Conservation (phyloP, 2,329 filamentous ascomycete species). For the Microdochium paspali region DNA sequence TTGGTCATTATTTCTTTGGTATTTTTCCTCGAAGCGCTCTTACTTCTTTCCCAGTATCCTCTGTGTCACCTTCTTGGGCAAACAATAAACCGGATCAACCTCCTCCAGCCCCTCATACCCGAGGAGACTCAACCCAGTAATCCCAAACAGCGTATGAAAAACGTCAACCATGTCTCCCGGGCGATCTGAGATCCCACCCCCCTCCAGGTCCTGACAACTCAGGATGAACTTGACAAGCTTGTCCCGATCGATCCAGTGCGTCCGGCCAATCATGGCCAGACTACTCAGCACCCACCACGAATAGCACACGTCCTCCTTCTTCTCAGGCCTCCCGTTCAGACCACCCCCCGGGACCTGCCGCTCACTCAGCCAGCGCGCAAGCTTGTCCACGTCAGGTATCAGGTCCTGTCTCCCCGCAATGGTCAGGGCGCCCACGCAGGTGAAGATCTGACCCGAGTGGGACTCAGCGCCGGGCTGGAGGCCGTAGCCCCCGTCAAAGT, state of each 20-base stretch:
- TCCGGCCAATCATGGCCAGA: conserved; percentile 74
- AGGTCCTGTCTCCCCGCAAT: conserved; percentile 77
- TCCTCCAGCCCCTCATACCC: conserved; percentile 66
- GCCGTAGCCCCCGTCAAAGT: conserved; percentile 92
- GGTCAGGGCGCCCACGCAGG: conserved; percentile 77
- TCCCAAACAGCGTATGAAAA: conserved; percentile 85
- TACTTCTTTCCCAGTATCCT: conserved; percentile 39
- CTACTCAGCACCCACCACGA: conserved; percentile 98
- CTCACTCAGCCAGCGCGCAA: conserved; percentile 88
- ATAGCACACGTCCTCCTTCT: conserved; percentile 94
- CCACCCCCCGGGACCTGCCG: conserved; percentile 81
- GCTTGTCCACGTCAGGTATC: conserved; percentile 65
- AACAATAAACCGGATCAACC: conserved; percentile 82
- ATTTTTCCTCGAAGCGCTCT: background rate
- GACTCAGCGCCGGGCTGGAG: conserved; percentile 85
- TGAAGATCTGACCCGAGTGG: conserved; percentile 92
- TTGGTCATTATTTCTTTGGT: background rate
- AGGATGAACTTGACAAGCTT: conserved; percentile 78
- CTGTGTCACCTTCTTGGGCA: conserved; percentile 59
- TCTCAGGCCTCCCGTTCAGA: conserved; percentile 89
- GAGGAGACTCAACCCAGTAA: conserved; percentile 80
- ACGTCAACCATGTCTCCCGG: conserved; percentile 95
- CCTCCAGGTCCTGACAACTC: conserved; percentile 74
- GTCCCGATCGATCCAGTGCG: conserved; percentile 87
- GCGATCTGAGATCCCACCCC: conserved; percentile 80